A percentile compares a stretch with the other conserved stretches of the same genome.
Evolutionary conservation across 2,329 filamentous ascomycete species (phyloP).

Genomic region (Periconia sp.): DNA sequence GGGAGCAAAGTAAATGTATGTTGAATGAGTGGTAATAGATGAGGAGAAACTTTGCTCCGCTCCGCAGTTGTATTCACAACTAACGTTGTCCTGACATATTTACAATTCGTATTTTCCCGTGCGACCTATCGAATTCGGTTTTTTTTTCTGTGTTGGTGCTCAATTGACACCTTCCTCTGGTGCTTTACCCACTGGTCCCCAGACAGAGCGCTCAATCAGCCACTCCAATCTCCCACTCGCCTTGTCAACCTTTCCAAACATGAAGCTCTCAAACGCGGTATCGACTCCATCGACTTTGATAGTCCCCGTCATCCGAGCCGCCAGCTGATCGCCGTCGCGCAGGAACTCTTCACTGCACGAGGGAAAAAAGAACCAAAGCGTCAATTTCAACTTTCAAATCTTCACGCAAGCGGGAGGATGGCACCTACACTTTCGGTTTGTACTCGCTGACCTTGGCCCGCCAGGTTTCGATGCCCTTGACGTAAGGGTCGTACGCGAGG

Average conservation of each 20-base stretch:
- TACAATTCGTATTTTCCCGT: no score
- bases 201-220: slow-evolving; percentile 36
- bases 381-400: neutral
- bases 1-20: no score
- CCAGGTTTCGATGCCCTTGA: slow-evolving; percentile 34
- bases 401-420: neutral
- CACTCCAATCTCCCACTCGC: slow-evolving; percentile 34
- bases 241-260: slow-evolving; percentile 35
- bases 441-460: slow-evolving; percentile 33
- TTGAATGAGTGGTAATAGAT: no score
- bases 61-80: no score
- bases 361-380: neutral
- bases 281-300: slow-evolving; percentile 32
- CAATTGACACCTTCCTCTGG: no score
- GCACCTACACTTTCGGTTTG: slow-evolving; percentile 33
- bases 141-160: no score
- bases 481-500: slow-evolving; percentile 18
- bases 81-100: no score
- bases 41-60: no score
- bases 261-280: slow-evolving; percentile 36
- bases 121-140: no score
- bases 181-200: slow-evolving; percentile 18
- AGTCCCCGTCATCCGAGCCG: slow-evolving; percentile 37
- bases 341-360: slow-evolving; percentile 32
- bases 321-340: slow-evolving; percentile 36